Conservation (phyloP, 306 rosid genomes). For the Gastrolobium villosum region DNA sequence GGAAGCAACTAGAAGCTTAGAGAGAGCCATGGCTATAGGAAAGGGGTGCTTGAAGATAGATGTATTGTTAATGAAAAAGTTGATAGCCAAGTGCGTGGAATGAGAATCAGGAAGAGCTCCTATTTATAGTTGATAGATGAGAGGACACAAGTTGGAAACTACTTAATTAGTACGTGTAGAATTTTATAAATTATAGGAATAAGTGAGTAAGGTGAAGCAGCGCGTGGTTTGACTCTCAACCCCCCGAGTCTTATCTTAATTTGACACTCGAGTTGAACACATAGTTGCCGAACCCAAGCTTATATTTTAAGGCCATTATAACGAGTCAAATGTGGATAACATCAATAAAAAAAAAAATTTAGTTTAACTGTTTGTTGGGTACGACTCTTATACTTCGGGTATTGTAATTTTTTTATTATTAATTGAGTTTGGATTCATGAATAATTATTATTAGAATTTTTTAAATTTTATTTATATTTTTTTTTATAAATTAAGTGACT, state of each 20-base stretch:
- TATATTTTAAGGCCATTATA: not conserved
- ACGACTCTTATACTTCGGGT: not conserved
- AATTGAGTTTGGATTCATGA: too few species aligned
- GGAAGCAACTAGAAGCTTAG: slow-evolving; percentile 56
- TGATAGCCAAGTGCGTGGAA: slow-evolving; percentile 25
- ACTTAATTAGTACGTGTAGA: not conserved
- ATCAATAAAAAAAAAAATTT: not conserved
- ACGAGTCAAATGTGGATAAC: not conserved
- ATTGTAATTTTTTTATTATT: too few species aligned
- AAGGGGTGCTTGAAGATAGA: not conserved
- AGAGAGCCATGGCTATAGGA: slow-evolving; percentile 56
- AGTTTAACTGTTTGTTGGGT: not conserved
- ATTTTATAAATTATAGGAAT: not conserved
- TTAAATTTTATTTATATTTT: too few species aligned
- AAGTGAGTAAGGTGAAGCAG: not conserved
- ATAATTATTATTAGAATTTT: too few species aligned
- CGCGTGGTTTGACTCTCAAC: not conserved
- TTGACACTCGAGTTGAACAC: not conserved
- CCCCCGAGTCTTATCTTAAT: slow-evolving; percentile 3
- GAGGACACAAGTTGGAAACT: not conserved
- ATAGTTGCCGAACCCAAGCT: not conserved
- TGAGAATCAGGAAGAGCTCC: slow-evolving; percentile 27
- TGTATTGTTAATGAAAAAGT: slow-evolving; percentile 30
- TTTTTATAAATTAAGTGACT: too few species aligned
- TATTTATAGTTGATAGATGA: slow-evolving; percentile 65